Evolutionary conservation across 2,329 filamentous ascomycete species (phyloP).

Genomic region (Zalaria obscura): DNA sequence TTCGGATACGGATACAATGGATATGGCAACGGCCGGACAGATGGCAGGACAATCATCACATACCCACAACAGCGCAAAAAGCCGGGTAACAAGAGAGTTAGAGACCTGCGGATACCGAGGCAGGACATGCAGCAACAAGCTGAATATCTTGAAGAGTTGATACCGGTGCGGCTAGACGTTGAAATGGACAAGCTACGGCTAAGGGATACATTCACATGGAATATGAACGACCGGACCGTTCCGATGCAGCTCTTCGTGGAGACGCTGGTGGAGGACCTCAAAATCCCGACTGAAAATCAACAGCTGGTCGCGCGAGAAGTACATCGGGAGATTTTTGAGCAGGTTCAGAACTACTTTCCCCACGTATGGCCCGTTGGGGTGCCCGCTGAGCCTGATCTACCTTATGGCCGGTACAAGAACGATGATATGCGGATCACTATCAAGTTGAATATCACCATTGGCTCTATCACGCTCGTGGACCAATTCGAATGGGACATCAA

Average conservation of each 20-base stretch:
- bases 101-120: conserved; percentile 56
- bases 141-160: conserved; percentile 80
- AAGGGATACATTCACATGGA: conserved; percentile 97
- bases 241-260: conserved; percentile 70
- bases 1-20: conserved; percentile 69
- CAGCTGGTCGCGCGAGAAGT: conserved; percentile 61
- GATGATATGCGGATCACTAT: conserved; percentile 96
- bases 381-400: conserved; percentile 73
- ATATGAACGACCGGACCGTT: conserved; percentile 79
- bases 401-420: conserved; percentile 92
- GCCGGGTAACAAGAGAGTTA: conserved; percentile 62
- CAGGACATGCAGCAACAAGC: conserved; percentile 76
- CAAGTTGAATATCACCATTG: conserved; percentile 96
- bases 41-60: conserved; percentile 52
- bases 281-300: conserved; percentile 53
- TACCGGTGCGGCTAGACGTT: conserved; percentile 82
- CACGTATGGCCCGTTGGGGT: conserved; percentile 84
- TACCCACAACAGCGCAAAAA: conserved; percentile 68
- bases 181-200: conserved; percentile 93
- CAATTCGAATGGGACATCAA: conserved; percentile 99
- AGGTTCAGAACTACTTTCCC: conserved; percentile 85
- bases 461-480: conserved; percentile 82
- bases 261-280: conserved; percentile 76
- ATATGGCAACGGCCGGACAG: conserved; percentile 77
- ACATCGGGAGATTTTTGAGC: conserved; percentile 75